phyloP scores from a whole-genome alignment of 2,329 filamentous ascomycete species.

The Nothopassalora personata region DNA sequence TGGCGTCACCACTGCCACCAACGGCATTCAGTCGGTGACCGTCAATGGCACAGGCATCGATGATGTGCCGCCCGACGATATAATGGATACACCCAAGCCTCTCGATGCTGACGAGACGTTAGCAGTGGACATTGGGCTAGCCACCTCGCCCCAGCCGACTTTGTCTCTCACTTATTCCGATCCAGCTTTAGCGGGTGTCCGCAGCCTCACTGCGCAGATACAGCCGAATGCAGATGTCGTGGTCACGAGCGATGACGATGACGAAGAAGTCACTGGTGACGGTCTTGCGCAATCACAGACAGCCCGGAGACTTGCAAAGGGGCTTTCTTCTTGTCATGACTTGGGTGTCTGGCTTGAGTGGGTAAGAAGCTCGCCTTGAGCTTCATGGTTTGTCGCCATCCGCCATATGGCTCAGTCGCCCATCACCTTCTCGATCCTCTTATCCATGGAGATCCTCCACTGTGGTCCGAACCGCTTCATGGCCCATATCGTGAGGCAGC shows the following conservation, averaged over 20 bases:
- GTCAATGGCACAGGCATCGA: not conserved
- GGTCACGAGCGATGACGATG: conserved; percentile 6
- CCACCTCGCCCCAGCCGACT: conserved; percentile 31
- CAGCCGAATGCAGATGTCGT: conserved; percentile 18
- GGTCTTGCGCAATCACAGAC: conserved; percentile 26
- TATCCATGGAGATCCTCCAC: conserved; percentile 32
- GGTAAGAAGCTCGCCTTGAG: conserved; percentile 26
- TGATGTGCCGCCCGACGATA: conserved; percentile 1
- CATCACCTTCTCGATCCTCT: conserved; percentile 26
- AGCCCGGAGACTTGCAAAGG: conserved; percentile 36
- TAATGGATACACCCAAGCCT: conserved; percentile 1
- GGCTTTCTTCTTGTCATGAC: conserved; percentile 45
- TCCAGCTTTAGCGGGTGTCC: conserved; percentile 46
- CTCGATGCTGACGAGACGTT: conserved; percentile 2
- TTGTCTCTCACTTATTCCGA: conserved; percentile 32
- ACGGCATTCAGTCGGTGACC: not conserved
- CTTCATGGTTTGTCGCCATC: not conserved
- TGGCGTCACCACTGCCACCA: not conserved
- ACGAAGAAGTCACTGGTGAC: conserved; percentile 8
- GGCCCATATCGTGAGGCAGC: conserved; percentile 27
- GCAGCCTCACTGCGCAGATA: conserved; percentile 15
- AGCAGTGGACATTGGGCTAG: conserved; percentile 31
- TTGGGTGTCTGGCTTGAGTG: conserved; percentile 51
- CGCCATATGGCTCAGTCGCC: conserved; percentile 18
- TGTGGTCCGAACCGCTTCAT: conserved; percentile 32